phyloP scores from a whole-genome alignment of 139 green algal species.

The Ettlia oleoabundans region DNA sequence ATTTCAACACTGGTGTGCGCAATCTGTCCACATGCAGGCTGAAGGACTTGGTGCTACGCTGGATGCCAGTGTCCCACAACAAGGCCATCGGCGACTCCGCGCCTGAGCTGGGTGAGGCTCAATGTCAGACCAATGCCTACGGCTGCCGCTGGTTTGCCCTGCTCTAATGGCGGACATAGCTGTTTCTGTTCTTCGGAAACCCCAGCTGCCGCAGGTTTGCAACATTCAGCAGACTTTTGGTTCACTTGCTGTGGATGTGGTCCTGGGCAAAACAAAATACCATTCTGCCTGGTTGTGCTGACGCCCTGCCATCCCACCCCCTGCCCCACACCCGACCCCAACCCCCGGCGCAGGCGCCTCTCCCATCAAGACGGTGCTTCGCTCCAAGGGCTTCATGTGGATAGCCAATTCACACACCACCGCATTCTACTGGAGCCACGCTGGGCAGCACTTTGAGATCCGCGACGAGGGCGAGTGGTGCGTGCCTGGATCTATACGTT shows the following conservation, averaged over 20 bases:
- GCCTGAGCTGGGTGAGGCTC: constrained; percentile 39
- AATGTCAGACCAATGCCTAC: too few species aligned
- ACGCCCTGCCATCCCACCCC: neutral
- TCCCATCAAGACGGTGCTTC: constrained; percentile 88
- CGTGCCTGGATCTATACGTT: too few species aligned
- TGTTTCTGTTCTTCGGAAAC: too few species aligned
- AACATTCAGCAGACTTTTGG: too few species aligned
- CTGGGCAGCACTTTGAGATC: constrained; percentile 95
- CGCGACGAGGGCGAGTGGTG: constrained; percentile 85
- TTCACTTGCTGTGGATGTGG: too few species aligned
- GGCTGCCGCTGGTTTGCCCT: too few species aligned
- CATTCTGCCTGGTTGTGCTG: neutral
- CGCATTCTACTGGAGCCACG: constrained; percentile 92
- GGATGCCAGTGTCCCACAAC: constrained; percentile 88
- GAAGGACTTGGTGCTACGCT: constrained; percentile 83
- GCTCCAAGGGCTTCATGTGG: constrained; percentile 96
- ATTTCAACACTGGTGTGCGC: too few species aligned
- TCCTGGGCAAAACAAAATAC: too few species aligned
- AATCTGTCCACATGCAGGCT: too few species aligned
- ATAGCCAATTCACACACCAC: constrained; percentile 83
- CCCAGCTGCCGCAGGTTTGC: too few species aligned
- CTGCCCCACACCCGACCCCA: neutral
- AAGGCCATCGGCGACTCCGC: constrained; percentile 60
- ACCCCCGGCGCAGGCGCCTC: constrained; percentile 45
- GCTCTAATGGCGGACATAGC: too few species aligned